These are phyloP conservation scores for Neofusicoccum umdonicola DNA, from an alignment of 2,329 filamentous ascomycete genomes.

Conservation along the genomic window DNA sequence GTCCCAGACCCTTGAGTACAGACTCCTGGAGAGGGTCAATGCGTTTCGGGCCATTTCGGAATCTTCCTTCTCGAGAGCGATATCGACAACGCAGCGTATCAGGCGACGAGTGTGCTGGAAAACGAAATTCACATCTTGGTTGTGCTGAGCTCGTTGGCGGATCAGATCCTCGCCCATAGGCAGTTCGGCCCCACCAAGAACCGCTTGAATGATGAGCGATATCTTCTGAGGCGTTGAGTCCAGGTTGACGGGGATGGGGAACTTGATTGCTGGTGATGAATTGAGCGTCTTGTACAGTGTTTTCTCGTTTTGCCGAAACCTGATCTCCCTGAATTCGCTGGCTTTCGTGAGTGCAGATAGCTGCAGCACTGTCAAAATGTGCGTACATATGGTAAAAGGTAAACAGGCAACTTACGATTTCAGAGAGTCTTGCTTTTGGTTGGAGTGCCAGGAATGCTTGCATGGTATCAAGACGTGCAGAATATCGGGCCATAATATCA, in stretches of 20 bases:
- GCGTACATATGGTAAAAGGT: neutral
- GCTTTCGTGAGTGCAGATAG: constrained; percentile 66
- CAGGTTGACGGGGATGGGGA: constrained; percentile 67
- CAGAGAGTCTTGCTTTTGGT: constrained; percentile 55
- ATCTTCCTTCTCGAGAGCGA: constrained; percentile 62
- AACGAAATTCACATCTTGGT: constrained; percentile 60
- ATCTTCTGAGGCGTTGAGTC: constrained; percentile 69
- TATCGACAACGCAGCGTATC: constrained; percentile 74
- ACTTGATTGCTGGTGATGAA: constrained; percentile 65
- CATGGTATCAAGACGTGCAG: constrained; percentile 79
- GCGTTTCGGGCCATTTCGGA: constrained; percentile 65
- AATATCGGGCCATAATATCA: constrained; percentile 79
- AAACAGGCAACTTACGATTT: constrained; percentile 58
- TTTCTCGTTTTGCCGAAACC: constrained; percentile 69
- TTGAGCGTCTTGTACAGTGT: constrained; percentile 70
- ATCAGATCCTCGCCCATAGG: constrained; percentile 51
- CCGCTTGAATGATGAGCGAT: constrained; percentile 72
- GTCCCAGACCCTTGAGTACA: constrained; percentile 79
- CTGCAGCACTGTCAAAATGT: constrained; percentile 40
- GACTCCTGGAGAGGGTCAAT: constrained; percentile 73
- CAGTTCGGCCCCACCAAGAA: constrained; percentile 65
- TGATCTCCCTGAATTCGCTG: constrained; percentile 69
- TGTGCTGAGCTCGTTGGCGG: constrained; percentile 56
- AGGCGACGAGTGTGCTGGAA: constrained; percentile 69
- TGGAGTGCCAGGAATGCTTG: constrained; percentile 58